phyloP scores from a whole-genome alignment of 768 basidiomycete species.

The Pholiota microspora region DNA sequence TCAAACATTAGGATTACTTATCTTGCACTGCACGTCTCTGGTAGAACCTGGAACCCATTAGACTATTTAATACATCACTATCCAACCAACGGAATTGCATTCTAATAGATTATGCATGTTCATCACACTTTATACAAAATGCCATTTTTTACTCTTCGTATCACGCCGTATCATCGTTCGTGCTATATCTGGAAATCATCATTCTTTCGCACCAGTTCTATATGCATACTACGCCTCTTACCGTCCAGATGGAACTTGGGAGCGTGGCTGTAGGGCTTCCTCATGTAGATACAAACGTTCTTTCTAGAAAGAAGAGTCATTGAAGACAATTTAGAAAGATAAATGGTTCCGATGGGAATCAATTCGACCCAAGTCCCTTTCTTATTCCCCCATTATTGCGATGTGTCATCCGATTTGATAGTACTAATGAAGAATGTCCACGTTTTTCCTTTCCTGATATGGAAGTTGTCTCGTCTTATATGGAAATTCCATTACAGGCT shows the following conservation, averaged over 20 bases:
- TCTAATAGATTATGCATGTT: neutral
- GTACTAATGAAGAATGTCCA: neutral
- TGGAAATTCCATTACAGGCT: slow-evolving; percentile 6
- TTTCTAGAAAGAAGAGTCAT: neutral
- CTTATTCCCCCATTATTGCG: neutral
- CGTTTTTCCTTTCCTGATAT: slow-evolving; percentile 7
- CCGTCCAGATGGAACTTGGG: neutral
- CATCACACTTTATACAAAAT: neutral
- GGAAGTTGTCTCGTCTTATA: slow-evolving; percentile 19
- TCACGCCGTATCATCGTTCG: neutral
- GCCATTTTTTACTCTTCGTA: neutral
- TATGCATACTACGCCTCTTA: neutral
- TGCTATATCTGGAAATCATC: neutral
- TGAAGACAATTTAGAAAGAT: neutral
- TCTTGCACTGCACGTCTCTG: slow-evolving; percentile 7
- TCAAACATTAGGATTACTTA: slow-evolving; percentile 13
- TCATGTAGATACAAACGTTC: neutral
- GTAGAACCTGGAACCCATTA: slow-evolving; percentile 14
- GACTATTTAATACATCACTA: slow-evolving; percentile 15
- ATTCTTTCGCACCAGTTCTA: neutral
- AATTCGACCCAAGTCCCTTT: neutral
- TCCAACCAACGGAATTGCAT: slow-evolving; percentile 2
- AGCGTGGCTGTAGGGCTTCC: neutral
- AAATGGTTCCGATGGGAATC: slow-evolving; percentile 4
- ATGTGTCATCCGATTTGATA: neutral